These are phyloP conservation scores for Cercospora sesami DNA, from an alignment of 2,329 filamentous ascomycete species.

Conservation along the genomic window DNA sequence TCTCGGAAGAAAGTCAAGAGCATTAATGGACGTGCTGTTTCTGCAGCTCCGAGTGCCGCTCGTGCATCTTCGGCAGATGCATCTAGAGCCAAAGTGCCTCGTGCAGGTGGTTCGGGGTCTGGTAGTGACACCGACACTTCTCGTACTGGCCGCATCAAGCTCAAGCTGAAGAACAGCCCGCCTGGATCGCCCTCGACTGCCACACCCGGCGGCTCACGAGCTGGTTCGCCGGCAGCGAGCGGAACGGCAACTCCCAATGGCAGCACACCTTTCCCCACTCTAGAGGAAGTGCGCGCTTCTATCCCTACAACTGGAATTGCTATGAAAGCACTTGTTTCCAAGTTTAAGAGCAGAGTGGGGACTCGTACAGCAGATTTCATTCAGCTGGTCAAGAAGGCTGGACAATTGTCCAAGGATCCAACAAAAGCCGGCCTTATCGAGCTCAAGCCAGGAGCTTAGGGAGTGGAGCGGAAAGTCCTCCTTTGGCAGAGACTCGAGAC, in stretches of 20 bases:
- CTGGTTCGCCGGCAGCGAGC: constrained; percentile 35
- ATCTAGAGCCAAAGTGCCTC: constrained; percentile 19
- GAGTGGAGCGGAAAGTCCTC: background rate
- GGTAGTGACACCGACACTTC: constrained; percentile 73
- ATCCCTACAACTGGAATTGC: constrained; percentile 49
- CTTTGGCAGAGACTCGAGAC: background rate
- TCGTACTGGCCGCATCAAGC: constrained; percentile 58
- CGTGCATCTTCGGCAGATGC: constrained; percentile 29
- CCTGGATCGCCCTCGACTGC: constrained; percentile 41
- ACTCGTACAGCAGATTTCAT: constrained; percentile 45
- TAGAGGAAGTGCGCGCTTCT: constrained; percentile 47
- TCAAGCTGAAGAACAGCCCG: constrained; percentile 57
- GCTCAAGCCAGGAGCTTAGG: constrained; percentile 24
- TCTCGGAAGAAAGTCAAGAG: constrained; percentile 67
- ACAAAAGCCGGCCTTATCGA: constrained; percentile 31
- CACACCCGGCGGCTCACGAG: constrained; percentile 38
- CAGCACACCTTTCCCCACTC: constrained; percentile 41
- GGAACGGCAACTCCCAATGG: constrained; percentile 25
- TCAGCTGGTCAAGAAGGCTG: constrained; percentile 44
- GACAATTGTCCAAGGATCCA: constrained; percentile 30
- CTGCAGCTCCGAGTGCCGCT: constrained; percentile 24
- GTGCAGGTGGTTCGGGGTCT: constrained; percentile 52
- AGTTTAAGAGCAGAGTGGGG: constrained; percentile 46
- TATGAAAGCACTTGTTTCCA: constrained; percentile 43
- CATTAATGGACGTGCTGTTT: constrained; percentile 44